Conservation (phyloP, 1,139 yeast genomes). For the Taiozyma onychis region DNA sequence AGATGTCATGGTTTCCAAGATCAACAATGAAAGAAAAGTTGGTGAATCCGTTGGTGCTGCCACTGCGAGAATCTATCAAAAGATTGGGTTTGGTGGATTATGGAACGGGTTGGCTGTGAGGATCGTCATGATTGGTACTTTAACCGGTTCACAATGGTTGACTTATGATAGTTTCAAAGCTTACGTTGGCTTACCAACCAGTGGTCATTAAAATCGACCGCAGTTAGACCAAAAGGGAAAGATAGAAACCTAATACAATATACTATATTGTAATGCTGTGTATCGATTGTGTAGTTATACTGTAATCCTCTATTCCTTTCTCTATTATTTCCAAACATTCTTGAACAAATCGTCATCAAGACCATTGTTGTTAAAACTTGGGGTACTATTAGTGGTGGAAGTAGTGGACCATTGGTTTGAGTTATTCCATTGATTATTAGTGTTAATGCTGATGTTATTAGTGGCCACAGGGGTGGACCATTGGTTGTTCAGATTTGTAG, state of each 20-base stretch:
- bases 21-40: slow-evolving; percentile 67
- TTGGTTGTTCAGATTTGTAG: background rate
- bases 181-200: slow-evolving; percentile 84
- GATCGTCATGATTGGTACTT: slow-evolving; percentile 93
- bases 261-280: too few species aligned
- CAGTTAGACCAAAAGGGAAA: too few species aligned
- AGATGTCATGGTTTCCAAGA: slow-evolving; percentile 92
- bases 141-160: slow-evolving; percentile 96
- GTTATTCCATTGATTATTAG: slow-evolving; percentile 1
- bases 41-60: slow-evolving; percentile 67
- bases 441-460: background rate
- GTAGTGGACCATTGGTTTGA: slow-evolving; percentile 11
- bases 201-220: slow-evolving; percentile 41
- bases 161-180: slow-evolving; percentile 93
- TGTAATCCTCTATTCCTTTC: background rate
- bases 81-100: slow-evolving; percentile 82
- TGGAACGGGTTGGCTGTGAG: slow-evolving; percentile 96
- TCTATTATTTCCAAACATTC: slow-evolving; percentile 49
- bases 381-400: slow-evolving; percentile 12
- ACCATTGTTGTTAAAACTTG: slow-evolving; percentile 26
- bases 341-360: slow-evolving; percentile 61
- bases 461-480: background rate
- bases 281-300: background rate
- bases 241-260: too few species aligned
- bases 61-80: slow-evolving; percentile 62